phyloP scores from a whole-genome alignment of 129 eudicot genomes.

The Deinandra increscens region DNA sequence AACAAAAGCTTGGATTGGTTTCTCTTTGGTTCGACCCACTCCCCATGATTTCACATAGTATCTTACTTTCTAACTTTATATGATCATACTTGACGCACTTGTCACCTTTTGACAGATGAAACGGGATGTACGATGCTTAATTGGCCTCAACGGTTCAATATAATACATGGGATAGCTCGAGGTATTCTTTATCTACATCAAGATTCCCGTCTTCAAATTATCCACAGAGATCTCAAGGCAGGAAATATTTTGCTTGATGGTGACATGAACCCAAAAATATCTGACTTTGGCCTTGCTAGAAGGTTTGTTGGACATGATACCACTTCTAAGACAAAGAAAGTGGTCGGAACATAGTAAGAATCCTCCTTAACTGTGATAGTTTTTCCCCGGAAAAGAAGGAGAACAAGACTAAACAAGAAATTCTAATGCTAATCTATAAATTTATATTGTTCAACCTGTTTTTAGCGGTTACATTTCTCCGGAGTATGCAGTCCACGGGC shows the following conservation, averaged over 20 bases:
- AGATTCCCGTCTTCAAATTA: constrained; percentile 46
- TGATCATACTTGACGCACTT: not conserved
- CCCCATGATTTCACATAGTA: not conserved
- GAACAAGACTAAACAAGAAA: not conserved
- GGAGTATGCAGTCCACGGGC: constrained; percentile 32
- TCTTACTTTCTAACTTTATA: not conserved
- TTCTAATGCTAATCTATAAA: not conserved
- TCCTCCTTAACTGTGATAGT: not conserved
- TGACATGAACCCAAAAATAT: constrained; percentile 49
- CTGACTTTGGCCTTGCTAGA: constrained; percentile 53
- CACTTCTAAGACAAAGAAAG: constrained; percentile 25
- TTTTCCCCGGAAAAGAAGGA: not conserved
- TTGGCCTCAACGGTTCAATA: constrained; percentile 33
- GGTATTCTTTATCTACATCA: constrained; percentile 52
- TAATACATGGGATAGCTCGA: constrained; percentile 44
- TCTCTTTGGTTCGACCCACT: constrained; percentile 11
- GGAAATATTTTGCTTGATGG: constrained; percentile 38
- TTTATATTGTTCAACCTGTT: not conserved
- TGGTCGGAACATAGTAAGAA: constrained; percentile 51
- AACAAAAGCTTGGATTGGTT: constrained; percentile 15
- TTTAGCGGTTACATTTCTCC: constrained; percentile 36
- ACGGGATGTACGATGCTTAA: constrained; percentile 20
- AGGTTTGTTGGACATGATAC: constrained; percentile 28
- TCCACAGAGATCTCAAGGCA: constrained; percentile 48
- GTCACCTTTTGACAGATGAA: constrained; percentile 15